Percentiles rank a stretch among this genome's conserved stretches.
Evolutionary conservation across 768 basidiomycete species (phyloP).

Genomic region (Cystofilobasidium ferigula): DNA sequence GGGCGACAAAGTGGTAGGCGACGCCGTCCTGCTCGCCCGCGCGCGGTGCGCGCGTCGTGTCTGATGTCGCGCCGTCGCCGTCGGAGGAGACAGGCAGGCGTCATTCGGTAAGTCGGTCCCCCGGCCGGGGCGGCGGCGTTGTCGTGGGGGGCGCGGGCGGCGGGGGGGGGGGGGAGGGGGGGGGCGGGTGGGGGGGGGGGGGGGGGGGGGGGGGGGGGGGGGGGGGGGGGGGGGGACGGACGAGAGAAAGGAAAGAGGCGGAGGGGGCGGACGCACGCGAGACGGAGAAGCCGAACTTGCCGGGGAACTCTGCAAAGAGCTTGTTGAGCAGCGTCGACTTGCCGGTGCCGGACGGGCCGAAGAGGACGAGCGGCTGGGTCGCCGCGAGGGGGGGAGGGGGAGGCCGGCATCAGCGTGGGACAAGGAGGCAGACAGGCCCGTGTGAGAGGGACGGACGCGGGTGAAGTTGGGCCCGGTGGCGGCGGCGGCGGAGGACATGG

Average conservation of each 20-base stretch:
- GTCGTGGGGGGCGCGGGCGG: not conserved
- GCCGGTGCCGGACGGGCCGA: slow-evolving; percentile 85
- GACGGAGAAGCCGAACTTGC: slow-evolving; percentile 82
- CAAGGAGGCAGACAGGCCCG: too few relatives aligned
- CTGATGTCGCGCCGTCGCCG: too few relatives aligned
- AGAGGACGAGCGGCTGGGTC: slow-evolving; percentile 60
- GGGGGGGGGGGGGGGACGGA: too few relatives aligned
- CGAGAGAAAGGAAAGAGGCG: not conserved
- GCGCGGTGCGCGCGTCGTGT: slow-evolving; percentile 78
- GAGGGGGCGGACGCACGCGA: slow-evolving; percentile 53
- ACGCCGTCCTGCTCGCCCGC: slow-evolving; percentile 69
- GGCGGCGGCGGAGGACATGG: not conserved
- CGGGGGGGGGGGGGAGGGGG: not conserved
- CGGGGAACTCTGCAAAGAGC: slow-evolving; percentile 68
- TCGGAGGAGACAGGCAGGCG: not conserved
- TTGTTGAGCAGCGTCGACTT: slow-evolving; percentile 79
- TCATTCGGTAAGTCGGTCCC: not conserved
- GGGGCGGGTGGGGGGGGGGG: too few relatives aligned
- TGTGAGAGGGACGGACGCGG: not conserved
- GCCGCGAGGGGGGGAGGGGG: not conserved
- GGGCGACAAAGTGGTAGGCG: slow-evolving; percentile 74
- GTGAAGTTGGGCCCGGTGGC: not conserved
- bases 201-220: too few relatives aligned
- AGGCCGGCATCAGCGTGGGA: not conserved
- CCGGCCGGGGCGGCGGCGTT: too few relatives aligned